Percentiles rank a stretch among this genome's conserved stretches.
Evolutionary conservation across 768 basidiomycete species (phyloP).

Genomic region (Daedaleopsis sinensis): DNA sequence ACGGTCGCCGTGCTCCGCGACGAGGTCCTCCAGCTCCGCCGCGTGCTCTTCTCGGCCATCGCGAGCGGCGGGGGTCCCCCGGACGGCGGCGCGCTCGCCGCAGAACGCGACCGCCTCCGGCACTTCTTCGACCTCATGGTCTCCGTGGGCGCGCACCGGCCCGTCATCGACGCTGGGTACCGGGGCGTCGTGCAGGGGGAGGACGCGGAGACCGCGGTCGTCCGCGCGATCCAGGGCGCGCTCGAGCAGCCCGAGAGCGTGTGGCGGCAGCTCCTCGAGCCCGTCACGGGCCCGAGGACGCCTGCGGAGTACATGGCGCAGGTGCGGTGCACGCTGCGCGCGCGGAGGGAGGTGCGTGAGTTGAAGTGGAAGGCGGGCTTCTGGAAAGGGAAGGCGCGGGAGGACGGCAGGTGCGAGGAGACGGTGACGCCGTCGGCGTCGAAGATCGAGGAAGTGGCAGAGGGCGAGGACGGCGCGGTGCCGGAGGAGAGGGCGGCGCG

Average conservation of each 20-base stretch:
- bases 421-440: slow-evolving; percentile 29
- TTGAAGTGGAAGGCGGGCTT: slow-evolving; percentile 26
- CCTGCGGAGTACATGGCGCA: slow-evolving; percentile 29
- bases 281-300: slow-evolving; percentile 26
- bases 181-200: slow-evolving; percentile 9
- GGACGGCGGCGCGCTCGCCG: too few relatives aligned
- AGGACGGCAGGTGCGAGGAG: slow-evolving; percentile 16
- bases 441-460: slow-evolving; percentile 21
- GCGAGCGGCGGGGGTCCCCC: too few relatives aligned
- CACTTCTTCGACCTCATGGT: slow-evolving; percentile 22
- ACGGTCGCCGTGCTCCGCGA: slow-evolving; percentile 11
- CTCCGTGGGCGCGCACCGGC: slow-evolving; percentile 15
- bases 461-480: background rate
- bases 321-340: slow-evolving; percentile 28
- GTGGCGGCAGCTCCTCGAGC: slow-evolving; percentile 27
- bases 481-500: slow-evolving; percentile 3
- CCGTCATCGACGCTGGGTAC: slow-evolving; percentile 21
- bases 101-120: slow-evolving; percentile 19
- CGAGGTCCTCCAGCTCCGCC: slow-evolving; percentile 12
- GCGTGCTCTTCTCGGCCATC: slow-evolving; percentile 11
- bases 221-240: slow-evolving; percentile 23
- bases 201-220: slow-evolving; percentile 26
- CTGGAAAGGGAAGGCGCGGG: slow-evolving; percentile 26
- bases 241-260: slow-evolving; percentile 18
- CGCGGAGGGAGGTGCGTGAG: slow-evolving; percentile 20